Base-by-base conservation (phyloP, 179 eudicot genomes). In the Silene coronaria region DNA sequence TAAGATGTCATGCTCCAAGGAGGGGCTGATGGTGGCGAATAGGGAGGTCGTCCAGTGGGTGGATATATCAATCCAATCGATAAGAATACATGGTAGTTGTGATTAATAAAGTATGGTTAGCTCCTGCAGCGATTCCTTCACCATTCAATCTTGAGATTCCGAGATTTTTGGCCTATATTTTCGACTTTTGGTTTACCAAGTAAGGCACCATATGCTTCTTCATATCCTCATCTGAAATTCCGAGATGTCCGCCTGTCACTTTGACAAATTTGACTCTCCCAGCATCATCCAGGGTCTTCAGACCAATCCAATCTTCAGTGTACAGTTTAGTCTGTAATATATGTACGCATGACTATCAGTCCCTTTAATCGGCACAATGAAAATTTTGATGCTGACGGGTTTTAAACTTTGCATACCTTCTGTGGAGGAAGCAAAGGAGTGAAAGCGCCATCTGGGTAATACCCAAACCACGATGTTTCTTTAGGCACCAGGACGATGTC, bases 381-480 rank as follows among this genome's bases (percentile, higher is more conserved):
- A 30, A 53, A 21, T 23, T 24, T 21, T 60, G 32, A 24, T 62
- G 27, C 38, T 64, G 5, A 10, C 38, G 16, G 2, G 48, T 10
- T 42, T 42, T 42, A 42, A 42, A 42, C 48, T 42, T 14, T 14
- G 3, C 22, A 26, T 75, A 92, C 97, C 93, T 89, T 79, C 64
- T 89, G 84, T 66, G 97, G 86, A 59, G 90, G 81, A 80, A 92
- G 79, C 72, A 88, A 79, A 9, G 89, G 86, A 57, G 67, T 72
- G 77, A 86, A 91, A 22, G 84, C 86, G 36, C 93, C 96, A 82
- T 93, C 89, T 9, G 98, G 97, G 75, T 89, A 93, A 79, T 93
- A 93, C 22, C 93, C 97, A 82, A 91, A 93, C 96, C 97, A 91
- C 51, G 97, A 76, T 7, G 96, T 90, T 84, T 91, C 96, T 76